Base-by-base conservation (phyloP, 352 stramenopile species). In the Globisporangium irregulare region DNA sequence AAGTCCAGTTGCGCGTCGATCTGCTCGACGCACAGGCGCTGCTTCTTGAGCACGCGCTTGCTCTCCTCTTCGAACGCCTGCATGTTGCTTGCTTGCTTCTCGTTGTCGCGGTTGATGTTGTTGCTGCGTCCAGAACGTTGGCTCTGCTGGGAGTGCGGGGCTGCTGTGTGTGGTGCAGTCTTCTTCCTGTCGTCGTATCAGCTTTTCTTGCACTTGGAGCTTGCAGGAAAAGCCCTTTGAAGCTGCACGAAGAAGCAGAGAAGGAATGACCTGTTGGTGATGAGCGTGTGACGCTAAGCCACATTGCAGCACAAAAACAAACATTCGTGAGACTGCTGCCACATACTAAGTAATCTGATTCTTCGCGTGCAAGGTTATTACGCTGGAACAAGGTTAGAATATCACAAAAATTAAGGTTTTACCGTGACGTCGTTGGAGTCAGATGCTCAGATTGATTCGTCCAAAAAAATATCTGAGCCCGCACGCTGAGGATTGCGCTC, bases 31-130 rank as follows among this genome's bases (percentile, higher is more conserved):
- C 81, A 84, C 32, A 88, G 59, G 18, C 83, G 80, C 73, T 93
- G 85, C 57, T 87, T 88, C 75, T 93, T 93, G 64, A 91, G 68
- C 75, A 86, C 82, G 62, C 80, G 78, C 61, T 79, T 74, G 29
- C 71, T 81, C 59, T 90, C 85, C 46, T 91, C 83, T 34, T 80
- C 77, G 29, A 92, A 68, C 27, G 73, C 74, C 73, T 90, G 77
- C 84, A 92, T 91, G 36, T 10, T 57, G 15, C 48, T 38, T 57
- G 15, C 48, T 38, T 43, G 27, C 18, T 10, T 22, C 14, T 59
- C 25, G 24, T 10, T 58, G 9, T 27, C 14, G 14, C 2, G 4
- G 27, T 25, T 41, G 10, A 6, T 22, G 7, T 51, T n/a, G 15
- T 22, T 22, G 43, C 27, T 60, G 53, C 25, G 53, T 60, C 27